These are phyloP conservation scores for Boletus rufocinnamomeus DNA, from an alignment of 768 basidiomycete genomes.

Conservation along the genomic window DNA sequence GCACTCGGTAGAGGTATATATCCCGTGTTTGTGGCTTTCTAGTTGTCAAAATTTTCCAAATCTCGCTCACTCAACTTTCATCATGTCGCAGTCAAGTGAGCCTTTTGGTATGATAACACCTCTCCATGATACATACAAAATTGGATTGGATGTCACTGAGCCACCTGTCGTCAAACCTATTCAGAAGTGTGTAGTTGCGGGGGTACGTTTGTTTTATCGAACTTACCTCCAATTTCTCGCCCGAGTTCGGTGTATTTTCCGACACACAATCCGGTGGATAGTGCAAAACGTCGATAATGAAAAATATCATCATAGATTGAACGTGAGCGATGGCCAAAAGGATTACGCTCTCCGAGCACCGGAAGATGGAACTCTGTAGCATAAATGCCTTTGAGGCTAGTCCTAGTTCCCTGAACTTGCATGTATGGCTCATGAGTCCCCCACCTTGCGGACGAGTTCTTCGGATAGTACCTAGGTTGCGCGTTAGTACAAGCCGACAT, in stretches of 20 bases:
- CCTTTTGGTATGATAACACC: neutral
- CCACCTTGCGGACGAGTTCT: neutral
- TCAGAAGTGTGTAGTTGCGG: neutral
- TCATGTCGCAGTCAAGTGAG: neutral
- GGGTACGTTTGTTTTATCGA: neutral
- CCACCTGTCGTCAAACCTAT: neutral
- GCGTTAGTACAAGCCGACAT: neutral
- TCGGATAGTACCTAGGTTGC: neutral
- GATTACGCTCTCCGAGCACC: neutral
- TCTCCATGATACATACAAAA: neutral
- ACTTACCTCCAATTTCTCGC: neutral
- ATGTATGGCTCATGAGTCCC: slow-evolving; percentile 10
- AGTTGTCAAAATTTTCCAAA: neutral
- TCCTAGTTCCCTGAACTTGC: neutral
- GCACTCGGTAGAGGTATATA: no score
- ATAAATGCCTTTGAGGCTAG: slow-evolving; percentile 1
- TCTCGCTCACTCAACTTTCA: neutral
- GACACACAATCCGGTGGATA: slow-evolving; percentile 2
- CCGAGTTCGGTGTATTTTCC: neutral
- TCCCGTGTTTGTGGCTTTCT: no score
- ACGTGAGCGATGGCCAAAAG: slow-evolving; percentile 1
- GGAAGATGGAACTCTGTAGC: slow-evolving; percentile 4
- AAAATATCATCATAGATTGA: slow-evolving; percentile 2
- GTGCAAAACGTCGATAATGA: slow-evolving; percentile 4
- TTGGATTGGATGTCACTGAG: neutral